Evolutionary conservation across 2,329 filamentous ascomycete species (phyloP), one percentile per base, ranked within the genome.

Genomic region (Metarhizium anisopliae): DNA sequence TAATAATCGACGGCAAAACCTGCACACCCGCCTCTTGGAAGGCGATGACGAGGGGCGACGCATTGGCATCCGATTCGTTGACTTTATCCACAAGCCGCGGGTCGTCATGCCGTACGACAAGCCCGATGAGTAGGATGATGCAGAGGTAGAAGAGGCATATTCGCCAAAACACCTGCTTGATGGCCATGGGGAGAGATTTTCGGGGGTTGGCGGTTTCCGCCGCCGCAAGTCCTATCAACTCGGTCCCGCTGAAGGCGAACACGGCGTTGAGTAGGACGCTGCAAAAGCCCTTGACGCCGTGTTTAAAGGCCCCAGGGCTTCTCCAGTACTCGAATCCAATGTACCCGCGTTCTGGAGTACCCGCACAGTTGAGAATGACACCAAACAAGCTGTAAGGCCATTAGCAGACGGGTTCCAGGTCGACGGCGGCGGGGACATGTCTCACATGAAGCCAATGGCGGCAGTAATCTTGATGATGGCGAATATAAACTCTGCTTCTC

Each of bases 401-500:
- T 49, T n/a, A 50, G 6, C 29, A 7, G 5, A 4, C 18, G 16
- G 6, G 11, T 40, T 42, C 18, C 32, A 2, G 30, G 7, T 52
- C 20, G 16, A 18, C n/a, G 4, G n/a, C n/a, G 40, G 20, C 3
- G 51, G 40, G 8, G 16, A 6, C 2, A 29, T 18, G 20, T 43
- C 73, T 84, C 71, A 88, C 85, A 95, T 92, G 72, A 95, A 95
- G 53, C 89, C 90, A 61, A 95, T 85, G 8, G 96, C 84, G 29
- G 92, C 90, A 42, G 86, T 77, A 53, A 96, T 83, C 68, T 96
- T 96, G 73, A 96, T 77, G 53, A 92, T 83, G 36, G 89, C 87
- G 67, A 95, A 94, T 57, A 91, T 74, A 62, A 95, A 95, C 65
- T 95, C 90, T 14, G 89, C 90, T 70, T 95, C 90, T 65, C 90